These are phyloP conservation scores for Hansenula sp. DNA, from an alignment of 1,139 yeast species.

Conservation along the genomic window DNA sequence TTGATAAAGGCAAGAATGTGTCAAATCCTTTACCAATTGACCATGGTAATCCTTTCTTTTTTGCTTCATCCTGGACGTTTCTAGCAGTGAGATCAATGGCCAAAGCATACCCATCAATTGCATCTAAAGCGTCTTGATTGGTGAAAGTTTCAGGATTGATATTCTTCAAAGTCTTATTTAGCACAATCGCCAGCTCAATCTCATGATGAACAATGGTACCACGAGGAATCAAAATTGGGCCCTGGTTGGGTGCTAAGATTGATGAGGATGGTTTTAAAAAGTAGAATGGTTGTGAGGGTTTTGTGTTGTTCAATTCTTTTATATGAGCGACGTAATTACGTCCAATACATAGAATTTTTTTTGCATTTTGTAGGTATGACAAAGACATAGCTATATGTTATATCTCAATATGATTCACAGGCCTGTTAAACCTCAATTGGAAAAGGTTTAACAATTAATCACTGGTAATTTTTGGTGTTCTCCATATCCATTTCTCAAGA, in stretches of 20 bases:
- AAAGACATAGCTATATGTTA: constrained; percentile 41
- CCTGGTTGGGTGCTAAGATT: constrained; percentile 44
- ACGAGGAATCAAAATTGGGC: constrained; percentile 79
- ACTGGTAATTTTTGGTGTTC: no score
- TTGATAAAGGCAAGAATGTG: constrained; percentile 83
- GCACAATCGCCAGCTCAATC: constrained; percentile 80
- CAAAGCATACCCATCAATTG: constrained; percentile 81
- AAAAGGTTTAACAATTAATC: no score
- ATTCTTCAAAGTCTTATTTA: constrained; percentile 63
- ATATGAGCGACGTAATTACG: constrained; percentile 95
- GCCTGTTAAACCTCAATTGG: background rate
- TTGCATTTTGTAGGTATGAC: constrained; percentile 59
- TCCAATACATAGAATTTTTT: constrained; percentile 90
- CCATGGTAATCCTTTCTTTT: constrained; percentile 95
- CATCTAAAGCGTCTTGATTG: constrained; percentile 65
- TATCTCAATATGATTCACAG: background rate
- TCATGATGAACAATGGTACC: constrained; percentile 88
- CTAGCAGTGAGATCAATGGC: constrained; percentile 95
- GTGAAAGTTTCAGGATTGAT: constrained; percentile 52
- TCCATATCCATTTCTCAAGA: no score
- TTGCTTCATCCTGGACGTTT: constrained; percentile 93
- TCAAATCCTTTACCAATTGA: constrained; percentile 94
- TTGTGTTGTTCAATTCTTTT: constrained; percentile 76
- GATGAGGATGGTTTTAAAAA: constrained; percentile 83
- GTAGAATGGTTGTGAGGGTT: constrained; percentile 85